Evolutionary conservation across 164 flowering plant genomes (phyloP).

Genomic region (Annona cherimola): DNA sequence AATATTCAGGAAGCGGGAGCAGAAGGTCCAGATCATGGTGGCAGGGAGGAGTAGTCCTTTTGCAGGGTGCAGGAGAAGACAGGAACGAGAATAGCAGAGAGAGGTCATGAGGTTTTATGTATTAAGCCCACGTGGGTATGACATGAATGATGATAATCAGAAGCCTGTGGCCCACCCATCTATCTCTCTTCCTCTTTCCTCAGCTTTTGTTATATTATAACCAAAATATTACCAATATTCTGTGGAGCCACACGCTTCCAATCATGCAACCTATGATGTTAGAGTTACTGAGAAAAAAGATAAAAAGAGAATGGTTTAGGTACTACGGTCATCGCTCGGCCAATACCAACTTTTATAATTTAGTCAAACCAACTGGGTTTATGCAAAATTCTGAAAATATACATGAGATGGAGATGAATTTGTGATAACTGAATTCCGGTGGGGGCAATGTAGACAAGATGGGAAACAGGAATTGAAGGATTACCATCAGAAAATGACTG

Average conservation of each 20-base stretch:
- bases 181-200: not conserved
- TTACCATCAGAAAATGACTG: not conserved
- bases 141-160: slow-evolving; percentile 2
- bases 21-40: not conserved
- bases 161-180: slow-evolving; percentile 1
- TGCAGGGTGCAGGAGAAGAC: not conserved
- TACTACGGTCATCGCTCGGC: not conserved
- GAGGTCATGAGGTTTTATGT: not conserved
- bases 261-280: slow-evolving; percentile 15
- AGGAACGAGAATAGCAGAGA: not conserved
- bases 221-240: not conserved
- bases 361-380: too few relatives aligned
- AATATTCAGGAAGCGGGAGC: not conserved
- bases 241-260: not conserved
- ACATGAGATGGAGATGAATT: too few relatives aligned
- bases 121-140: not conserved
- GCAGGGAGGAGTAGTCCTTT: not conserved
- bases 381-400: too few relatives aligned
- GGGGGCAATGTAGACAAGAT: not conserved
- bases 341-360: not conserved
- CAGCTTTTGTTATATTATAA: not conserved
- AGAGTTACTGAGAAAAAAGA: slow-evolving; percentile 6
- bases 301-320: not conserved
- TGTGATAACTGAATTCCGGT: not conserved
- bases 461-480: not conserved